Conservation (phyloP, 805 yeast genomes). For the Teunomyces funiuensis region DNA sequence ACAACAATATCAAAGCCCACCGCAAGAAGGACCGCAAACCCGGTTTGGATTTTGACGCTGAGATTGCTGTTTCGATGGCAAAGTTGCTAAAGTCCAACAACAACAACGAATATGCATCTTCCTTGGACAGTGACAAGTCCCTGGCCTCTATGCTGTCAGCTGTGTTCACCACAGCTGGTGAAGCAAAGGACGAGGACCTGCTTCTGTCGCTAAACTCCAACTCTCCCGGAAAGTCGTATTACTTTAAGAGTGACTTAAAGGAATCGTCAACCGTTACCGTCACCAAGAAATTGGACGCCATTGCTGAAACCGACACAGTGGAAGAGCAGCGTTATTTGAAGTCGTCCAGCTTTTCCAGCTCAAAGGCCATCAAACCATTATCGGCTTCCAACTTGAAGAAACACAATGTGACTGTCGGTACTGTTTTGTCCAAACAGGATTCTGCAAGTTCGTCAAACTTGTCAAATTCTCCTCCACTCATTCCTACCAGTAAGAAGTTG, state of each 20-base stretch:
- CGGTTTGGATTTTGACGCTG: slow-evolving; percentile 32
- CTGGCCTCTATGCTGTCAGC: slow-evolving; percentile 30
- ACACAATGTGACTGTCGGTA: slow-evolving; percentile 8
- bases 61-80: slow-evolving; percentile 50
- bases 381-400: slow-evolving; percentile 12
- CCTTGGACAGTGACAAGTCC: slow-evolving; percentile 44
- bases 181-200: slow-evolving; percentile 37
- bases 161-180: slow-evolving; percentile 32
- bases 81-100: slow-evolving; percentile 23
- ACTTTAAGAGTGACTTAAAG: slow-evolving; percentile 7
- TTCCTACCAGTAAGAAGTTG: slow-evolving; percentile 17
- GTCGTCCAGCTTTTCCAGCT: slow-evolving; percentile 11
- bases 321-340: slow-evolving; percentile 7
- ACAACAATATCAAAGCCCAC: slow-evolving; percentile 7
- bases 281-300: slow-evolving; percentile 18
- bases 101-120: slow-evolving; percentile 21
- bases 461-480: slow-evolving; percentile 23
- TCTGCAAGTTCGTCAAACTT: slow-evolving; percentile 19
- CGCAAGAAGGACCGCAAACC: slow-evolving; percentile 6
- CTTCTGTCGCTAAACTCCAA: slow-evolving; percentile 34
- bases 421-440: slow-evolving; percentile 9
- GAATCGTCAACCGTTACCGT: neutral
- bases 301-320: slow-evolving; percentile 20
- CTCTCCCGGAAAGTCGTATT: slow-evolving; percentile 15
- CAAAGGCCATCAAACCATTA: slow-evolving; percentile 7